Evolutionary conservation across 2,329 filamentous ascomycete genomes (phyloP).

Genomic region (Knoxdaviesia proteae): DNA sequence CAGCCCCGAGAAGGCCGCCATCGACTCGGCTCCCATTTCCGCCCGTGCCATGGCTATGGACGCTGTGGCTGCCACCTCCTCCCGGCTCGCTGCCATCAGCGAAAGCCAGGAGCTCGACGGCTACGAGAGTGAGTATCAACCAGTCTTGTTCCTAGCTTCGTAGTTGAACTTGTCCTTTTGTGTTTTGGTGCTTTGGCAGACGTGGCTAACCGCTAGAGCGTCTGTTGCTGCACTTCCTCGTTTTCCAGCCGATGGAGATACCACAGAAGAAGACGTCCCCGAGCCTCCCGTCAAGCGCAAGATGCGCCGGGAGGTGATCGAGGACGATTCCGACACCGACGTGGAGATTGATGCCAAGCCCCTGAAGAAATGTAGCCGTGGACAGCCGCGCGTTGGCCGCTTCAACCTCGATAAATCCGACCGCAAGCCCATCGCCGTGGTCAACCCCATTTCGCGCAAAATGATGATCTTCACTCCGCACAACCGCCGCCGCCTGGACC

Average conservation of each 20-base stretch:
- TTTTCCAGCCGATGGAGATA: conserved; percentile 34
- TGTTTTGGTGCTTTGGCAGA: neutral
- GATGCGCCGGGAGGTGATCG: conserved; percentile 17
- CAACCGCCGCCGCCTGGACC: conserved; percentile 25
- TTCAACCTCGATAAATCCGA: conserved; percentile 32
- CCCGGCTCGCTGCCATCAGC: conserved; percentile 8
- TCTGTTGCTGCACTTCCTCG: conserved; percentile 2
- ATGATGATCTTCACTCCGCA: conserved; percentile 41
- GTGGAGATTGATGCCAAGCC: conserved; percentile 12
- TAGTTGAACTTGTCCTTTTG: conserved; percentile 1
- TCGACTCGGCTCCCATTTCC: conserved; percentile 16
- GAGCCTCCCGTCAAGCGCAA: conserved; percentile 27
- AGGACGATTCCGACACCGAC: conserved; percentile 28
- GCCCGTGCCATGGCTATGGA: conserved; percentile 14
- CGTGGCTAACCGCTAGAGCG: too few relatives aligned
- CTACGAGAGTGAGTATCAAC: conserved; percentile 33
- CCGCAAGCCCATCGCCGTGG: conserved; percentile 35
- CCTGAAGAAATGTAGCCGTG: conserved; percentile 11
- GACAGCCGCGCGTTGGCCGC: conserved; percentile 30
- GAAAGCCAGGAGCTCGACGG: conserved; percentile 28
- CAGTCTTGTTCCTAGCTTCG: too few relatives aligned
- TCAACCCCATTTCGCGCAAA: conserved; percentile 35
- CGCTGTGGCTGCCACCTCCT: conserved; percentile 7
- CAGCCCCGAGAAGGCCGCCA: neutral
- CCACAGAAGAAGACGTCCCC: conserved; percentile 37